Conservation (phyloP, 192 early-diverging fungal species). For the Phlyctochytrium planicorne region DNA sequence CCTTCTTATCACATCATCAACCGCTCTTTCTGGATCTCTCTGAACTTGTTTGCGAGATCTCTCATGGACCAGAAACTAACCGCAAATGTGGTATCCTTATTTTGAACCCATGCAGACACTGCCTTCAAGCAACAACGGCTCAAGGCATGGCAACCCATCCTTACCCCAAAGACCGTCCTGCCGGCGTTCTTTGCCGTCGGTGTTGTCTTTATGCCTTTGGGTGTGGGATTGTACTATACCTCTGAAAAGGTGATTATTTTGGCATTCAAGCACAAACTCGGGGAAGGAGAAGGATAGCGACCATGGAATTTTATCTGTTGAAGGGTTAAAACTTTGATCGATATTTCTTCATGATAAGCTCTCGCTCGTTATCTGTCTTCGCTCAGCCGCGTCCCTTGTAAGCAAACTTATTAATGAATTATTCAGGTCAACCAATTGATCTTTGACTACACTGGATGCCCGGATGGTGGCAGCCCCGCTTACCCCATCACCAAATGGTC, state of each 20-base stretch:
- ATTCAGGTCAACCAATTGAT: slow-evolving; percentile 75
- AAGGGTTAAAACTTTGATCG: no score
- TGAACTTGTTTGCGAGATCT: neutral
- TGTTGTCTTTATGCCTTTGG: slow-evolving; percentile 92
- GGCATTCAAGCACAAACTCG: no score
- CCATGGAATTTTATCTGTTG: no score
- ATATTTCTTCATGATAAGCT: no score
- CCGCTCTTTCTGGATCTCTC: neutral
- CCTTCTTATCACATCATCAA: neutral
- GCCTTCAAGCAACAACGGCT: slow-evolving; percentile 99
- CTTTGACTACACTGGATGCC: slow-evolving; percentile 94
- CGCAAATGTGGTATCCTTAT: neutral
- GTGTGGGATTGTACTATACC: slow-evolving; percentile 85
- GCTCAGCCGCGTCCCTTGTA: neutral
- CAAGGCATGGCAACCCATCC: slow-evolving; percentile 98
- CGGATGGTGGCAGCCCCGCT: slow-evolving; percentile 9
- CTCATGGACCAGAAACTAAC: neutral
- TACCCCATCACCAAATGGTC: slow-evolving; percentile 41
- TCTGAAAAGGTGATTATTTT: slow-evolving; percentile 68
- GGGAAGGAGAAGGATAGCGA: no score
- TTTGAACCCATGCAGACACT: slow-evolving; percentile 64
- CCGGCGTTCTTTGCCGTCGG: slow-evolving; percentile 95
- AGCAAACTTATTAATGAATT: neutral
- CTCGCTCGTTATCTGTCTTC: no score
- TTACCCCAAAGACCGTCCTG: slow-evolving; percentile 97